A percentile compares a stretch with the other conserved stretches of the same genome.
Evolutionary conservation across 2,329 filamentous ascomycete species (phyloP).

Genomic region (Cladosporium sp.): DNA sequence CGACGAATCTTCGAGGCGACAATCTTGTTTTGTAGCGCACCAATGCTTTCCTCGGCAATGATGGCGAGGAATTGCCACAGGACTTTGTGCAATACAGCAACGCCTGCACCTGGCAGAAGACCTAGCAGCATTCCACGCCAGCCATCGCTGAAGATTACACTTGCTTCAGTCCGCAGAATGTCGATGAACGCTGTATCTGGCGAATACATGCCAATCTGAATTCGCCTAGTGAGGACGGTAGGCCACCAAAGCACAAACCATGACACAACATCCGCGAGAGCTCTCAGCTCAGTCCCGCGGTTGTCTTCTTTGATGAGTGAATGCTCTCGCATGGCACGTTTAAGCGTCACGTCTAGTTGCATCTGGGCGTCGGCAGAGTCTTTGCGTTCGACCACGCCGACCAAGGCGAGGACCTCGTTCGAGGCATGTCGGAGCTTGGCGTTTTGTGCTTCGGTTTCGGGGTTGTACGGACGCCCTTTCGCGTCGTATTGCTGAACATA

Average conservation of each 20-base stretch:
- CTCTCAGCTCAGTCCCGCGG: conserved; percentile 17
- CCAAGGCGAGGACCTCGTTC: conserved; percentile 44
- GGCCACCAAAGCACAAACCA: conserved; percentile 21
- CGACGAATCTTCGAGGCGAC: conserved; percentile 11
- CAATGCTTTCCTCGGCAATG: conserved; percentile 17
- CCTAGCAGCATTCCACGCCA: conserved; percentile 14
- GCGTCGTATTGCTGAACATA: conserved; percentile 39
- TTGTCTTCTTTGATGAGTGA: conserved; percentile 22
- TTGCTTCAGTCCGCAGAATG: conserved; percentile 18
- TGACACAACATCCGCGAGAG: conserved; percentile 17
- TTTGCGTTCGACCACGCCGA: conserved; percentile 42
- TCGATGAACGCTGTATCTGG: conserved; percentile 16
- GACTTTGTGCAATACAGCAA: conserved; percentile 16
- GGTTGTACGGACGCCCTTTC: conserved; percentile 41
- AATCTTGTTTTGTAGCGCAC: conserved; percentile 16
- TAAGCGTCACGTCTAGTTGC: conserved; percentile 1
- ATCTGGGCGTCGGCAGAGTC: conserved; percentile 6
- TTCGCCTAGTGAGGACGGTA: conserved; percentile 19
- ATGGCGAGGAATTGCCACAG: conserved; percentile 17
- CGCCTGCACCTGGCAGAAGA: conserved; percentile 17
- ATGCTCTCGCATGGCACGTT: conserved; percentile 14
- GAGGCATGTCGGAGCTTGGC: conserved; percentile 40
- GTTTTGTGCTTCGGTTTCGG: conserved; percentile 35
- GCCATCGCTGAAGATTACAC: conserved; percentile 8
- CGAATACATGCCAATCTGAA: conserved; percentile 24